Percentiles rank a stretch among this genome's conserved stretches.
Conservation (phyloP, 2,329 filamentous ascomycete species). For the Sarocladium oryzae region DNA sequence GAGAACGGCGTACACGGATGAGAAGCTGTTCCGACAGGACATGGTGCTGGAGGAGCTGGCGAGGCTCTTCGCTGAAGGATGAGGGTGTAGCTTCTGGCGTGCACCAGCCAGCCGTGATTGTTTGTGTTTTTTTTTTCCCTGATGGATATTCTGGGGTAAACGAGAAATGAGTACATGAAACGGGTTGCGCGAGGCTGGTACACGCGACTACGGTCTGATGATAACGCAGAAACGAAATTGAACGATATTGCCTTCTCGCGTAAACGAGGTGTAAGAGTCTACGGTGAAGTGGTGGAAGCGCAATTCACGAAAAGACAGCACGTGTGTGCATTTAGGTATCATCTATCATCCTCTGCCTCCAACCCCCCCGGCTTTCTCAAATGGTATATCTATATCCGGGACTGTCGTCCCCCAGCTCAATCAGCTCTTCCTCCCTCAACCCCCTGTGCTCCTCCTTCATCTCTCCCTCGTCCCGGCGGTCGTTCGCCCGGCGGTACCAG, state of each 20-base stretch:
- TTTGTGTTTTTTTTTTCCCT: no score
- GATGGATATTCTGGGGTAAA: no score
- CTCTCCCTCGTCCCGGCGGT: slow-evolving; percentile 31
- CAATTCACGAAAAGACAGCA: no score
- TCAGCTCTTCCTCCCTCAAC: slow-evolving; percentile 40
- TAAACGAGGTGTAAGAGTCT: no score
- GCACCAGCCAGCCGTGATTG: no score
- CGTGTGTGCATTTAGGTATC: no score
- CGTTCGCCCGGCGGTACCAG: slow-evolving; percentile 44
- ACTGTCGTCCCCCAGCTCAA: slow-evolving; percentile 46
- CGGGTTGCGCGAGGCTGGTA: no score
- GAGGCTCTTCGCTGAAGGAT: slow-evolving; percentile 10
- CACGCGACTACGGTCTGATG: no score
- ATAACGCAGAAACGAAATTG: no score
- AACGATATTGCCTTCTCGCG: no score
- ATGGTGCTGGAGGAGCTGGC: slow-evolving; percentile 12
- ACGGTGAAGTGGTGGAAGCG: not conserved
- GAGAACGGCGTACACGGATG: slow-evolving; percentile 14
- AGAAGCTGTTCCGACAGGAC: slow-evolving; percentile 13
- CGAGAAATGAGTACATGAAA: no score
- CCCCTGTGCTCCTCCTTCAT: slow-evolving; percentile 29
- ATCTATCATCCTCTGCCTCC: not conserved
- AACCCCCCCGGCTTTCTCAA: slow-evolving; percentile 13
- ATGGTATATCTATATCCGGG: slow-evolving; percentile 41
- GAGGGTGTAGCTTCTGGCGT: no score